These are phyloP conservation scores for Trichoderma virens DNA, from an alignment of 495 filamentous ascomycete species.

Conservation along the genomic window DNA sequence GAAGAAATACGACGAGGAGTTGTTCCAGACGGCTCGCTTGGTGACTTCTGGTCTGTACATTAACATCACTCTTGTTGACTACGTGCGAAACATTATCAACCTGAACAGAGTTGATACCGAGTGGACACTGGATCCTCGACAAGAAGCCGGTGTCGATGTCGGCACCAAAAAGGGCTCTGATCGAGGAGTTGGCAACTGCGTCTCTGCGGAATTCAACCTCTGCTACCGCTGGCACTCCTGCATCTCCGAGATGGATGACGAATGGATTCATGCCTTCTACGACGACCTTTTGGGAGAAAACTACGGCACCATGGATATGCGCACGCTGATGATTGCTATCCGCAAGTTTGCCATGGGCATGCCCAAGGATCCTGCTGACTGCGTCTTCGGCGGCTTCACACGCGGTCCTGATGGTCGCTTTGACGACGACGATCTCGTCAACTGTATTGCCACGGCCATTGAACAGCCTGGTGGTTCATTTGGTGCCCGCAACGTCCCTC, in stretches of 20 bases:
- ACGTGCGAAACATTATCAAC: slow-evolving; percentile 78
- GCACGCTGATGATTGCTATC: slow-evolving; percentile 53
- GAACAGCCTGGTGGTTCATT: slow-evolving; percentile 57
- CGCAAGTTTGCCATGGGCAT: slow-evolving; percentile 50
- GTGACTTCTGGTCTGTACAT: slow-evolving; percentile 78
- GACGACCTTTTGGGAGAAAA: slow-evolving; percentile 56
- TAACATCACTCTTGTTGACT: slow-evolving; percentile 76
- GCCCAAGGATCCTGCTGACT: slow-evolving; percentile 53
- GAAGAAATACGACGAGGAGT: slow-evolving; percentile 70
- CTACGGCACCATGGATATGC: slow-evolving; percentile 38
- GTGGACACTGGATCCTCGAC: slow-evolving; percentile 73
- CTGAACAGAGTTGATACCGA: slow-evolving; percentile 67
- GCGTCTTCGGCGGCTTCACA: slow-evolving; percentile 56
- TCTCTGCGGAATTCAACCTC: slow-evolving; percentile 63
- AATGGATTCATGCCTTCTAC: slow-evolving; percentile 65
- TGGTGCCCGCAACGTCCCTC: slow-evolving; percentile 69
- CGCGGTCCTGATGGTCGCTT: slow-evolving; percentile 53
- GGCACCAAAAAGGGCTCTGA: slow-evolving; percentile 47
- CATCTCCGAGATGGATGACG: slow-evolving; percentile 62
- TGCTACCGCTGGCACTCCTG: slow-evolving; percentile 77
- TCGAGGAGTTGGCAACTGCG: slow-evolving; percentile 62
- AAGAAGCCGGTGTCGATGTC: slow-evolving; percentile 46
- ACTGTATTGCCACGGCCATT: slow-evolving; percentile 56
- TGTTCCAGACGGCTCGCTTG: slow-evolving; percentile 76
- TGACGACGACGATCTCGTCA: slow-evolving; percentile 59